Base-by-base conservation (phyloP, 2,329 filamentous ascomycete species). In the Hymenoscyphus scutula region DNA sequence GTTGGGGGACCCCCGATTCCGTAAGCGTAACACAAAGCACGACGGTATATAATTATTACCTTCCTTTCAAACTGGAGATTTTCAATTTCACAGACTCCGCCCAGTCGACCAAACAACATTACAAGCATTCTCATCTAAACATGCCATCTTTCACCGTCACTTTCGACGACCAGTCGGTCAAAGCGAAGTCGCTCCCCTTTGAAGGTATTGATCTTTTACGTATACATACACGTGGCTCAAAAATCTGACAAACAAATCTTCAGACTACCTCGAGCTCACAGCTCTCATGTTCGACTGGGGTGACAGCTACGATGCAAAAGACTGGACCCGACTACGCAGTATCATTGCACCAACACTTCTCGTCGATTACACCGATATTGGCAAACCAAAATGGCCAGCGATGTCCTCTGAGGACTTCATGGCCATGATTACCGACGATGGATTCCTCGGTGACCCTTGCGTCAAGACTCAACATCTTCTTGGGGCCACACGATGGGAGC, bases 401-500 rank as follows among this genome's bases (percentile, higher is more conserved):
- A 87, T 88, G 84, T 78, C 82, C 1, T 82, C 84, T 0, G 79
- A 82, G 2, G 83, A 87, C n/a, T 89, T 82, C 76, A 77, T 88
- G 72, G 70, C 74, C 66, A 87, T 88, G 84, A 77, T 86, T 68
- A 84, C 83, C 29, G 78, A 80, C 71, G 75, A 77, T 23, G 74
- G 78, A 2, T 84, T 89, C 64, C 77, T 89, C 29, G 85, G 86
- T 64, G 83, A 88, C 75, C 81, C 81, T 37, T 79, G 83, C 23
- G 77, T 89, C 62, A 83, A 82, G 74, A 89, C 86, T 6, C 86
- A 89, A 74, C 86, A 89, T 76, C 82, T 88, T 70, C 81, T 88
- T 68, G 84, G 85, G 58, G 81, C 78, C 37, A 80, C 81, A 19
- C 81, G 82, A 74, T 88, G 82, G 81, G 79, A 84, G 71, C 81